Percentiles rank a stretch among this genome's conserved stretches.
Evolutionary conservation across 139 green algal genomes (phyloP).

Genomic region (Coelastrella sp.): DNA sequence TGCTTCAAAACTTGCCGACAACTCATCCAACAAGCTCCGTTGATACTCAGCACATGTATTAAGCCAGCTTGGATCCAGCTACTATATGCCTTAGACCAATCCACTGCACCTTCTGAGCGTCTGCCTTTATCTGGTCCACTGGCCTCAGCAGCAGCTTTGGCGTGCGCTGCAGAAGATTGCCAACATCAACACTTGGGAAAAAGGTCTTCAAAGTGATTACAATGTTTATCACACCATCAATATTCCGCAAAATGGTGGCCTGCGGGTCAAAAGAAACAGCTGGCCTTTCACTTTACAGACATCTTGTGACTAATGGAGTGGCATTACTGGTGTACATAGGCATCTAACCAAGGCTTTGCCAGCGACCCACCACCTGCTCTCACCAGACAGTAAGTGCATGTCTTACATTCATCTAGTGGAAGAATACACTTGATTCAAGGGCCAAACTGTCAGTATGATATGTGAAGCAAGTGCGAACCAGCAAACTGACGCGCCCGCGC

Average conservation of each 20-base stretch:
- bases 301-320: too few species aligned
- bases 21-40: not conserved
- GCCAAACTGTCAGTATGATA: too few species aligned
- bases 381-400: too few species aligned
- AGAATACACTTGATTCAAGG: too few species aligned
- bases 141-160: conserved; percentile 50
- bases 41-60: not conserved
- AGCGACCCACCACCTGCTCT: too few species aligned
- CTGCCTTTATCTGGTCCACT: conserved; percentile 24
- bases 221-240: not conserved
- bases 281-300: too few species aligned
- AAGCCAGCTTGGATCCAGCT: not conserved
- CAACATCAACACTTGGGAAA: conserved; percentile 45
- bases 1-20: too few species aligned
- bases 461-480: too few species aligned
- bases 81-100: not conserved
- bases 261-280: conserved; percentile 8
- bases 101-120: conserved; percentile 46
- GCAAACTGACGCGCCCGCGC: too few species aligned
- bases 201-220: conserved; percentile 29
- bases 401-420: too few species aligned
- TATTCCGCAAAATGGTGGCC: conserved; percentile 16
- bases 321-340: too few species aligned
- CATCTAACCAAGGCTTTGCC: too few species aligned
- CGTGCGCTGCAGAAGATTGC: conserved; percentile 16